Evolutionary conservation across 306 rosid genomes (phyloP).

Genomic region (Quercus bicolor): DNA sequence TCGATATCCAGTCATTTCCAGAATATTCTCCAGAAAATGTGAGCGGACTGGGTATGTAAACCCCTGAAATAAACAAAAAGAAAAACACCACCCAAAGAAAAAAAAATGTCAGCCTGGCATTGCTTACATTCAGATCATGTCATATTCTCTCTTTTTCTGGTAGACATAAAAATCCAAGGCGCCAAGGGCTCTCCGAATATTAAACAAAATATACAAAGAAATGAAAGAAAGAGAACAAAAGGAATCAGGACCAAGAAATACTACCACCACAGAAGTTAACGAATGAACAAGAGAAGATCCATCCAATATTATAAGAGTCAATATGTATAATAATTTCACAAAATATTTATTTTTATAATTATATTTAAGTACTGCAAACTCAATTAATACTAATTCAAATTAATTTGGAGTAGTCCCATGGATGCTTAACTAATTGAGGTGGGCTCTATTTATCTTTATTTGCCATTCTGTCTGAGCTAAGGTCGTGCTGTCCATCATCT

Average conservation of each 20-base stretch:
- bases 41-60: conserved; percentile 54
- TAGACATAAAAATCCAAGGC: not conserved
- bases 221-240: not conserved
- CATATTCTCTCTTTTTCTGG: not conserved
- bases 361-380: not conserved
- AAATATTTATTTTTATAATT: too few species aligned
- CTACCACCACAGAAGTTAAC: not conserved
- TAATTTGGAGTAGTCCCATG: not conserved
- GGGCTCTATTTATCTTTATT: not conserved
- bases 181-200: not conserved
- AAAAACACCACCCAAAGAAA: not conserved
- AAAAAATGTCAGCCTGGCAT: conserved; percentile 6
- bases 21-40: conserved; percentile 49
- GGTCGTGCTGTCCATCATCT: not conserved
- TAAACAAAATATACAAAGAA: not conserved
- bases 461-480: not conserved
- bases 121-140: not conserved
- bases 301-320: not conserved
- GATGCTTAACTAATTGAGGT: not conserved
- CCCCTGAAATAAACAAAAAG: conserved; percentile 34
- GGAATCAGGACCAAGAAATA: not conserved
- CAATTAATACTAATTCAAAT: not conserved
- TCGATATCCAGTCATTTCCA: conserved; percentile 50
- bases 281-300: not conserved
- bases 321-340: too few species aligned